Evolutionary conservation across 2,329 filamentous ascomycete species (phyloP), one percentile per base, ranked within the genome.

Genomic region (Ascochyta clinopodiicola): DNA sequence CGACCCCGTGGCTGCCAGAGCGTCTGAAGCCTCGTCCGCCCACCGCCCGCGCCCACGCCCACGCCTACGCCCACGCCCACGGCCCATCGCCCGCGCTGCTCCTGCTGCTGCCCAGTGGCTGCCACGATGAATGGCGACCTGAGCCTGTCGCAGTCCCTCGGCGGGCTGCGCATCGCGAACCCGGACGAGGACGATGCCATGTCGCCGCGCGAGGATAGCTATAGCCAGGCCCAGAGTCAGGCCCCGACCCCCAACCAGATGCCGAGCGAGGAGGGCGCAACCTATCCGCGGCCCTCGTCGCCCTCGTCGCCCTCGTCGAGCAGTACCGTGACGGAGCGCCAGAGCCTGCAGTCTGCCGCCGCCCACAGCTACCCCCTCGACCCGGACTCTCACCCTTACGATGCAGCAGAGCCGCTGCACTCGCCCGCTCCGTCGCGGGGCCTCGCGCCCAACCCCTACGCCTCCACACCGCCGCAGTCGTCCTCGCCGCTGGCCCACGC

Each of bases 91-190:
- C 56, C 42, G 49, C 50, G 55, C 60, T 61, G 64, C 62, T 61
- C 48, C 4, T 24, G 22, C 22, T 50, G 56, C 61, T 61, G 66
- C 62, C 61, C 69, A 53, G 44, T 45, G 55, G 57, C 68, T 61
- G 61, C 64, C 67, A 71, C 74, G 76, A 97, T 97, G 92, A 91
- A 92, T 80, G 91, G 91, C 78, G 92, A 96, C 81, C 81, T 96
- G 75, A 96, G 91, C 78, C 86, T 98, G 65, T 95, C 92, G 73
- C 90, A 93, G 80, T 91, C 92, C 72, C 84, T 98, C 71, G 95
- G 95, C 72, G 94, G 94, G 70, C 82, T 99, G 77, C 91, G 94
- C 76, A 98, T 99, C 77, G 94, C 95, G 69, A 99, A 98, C 77
- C 94, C 94, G 51, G 93, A 97, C 79, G 87, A 95, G 79, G 83